A percentile compares a stretch with the other conserved stretches of the same genome.
These are phyloP conservation scores for Macadamia integrifolia DNA, from an alignment of 164 flowering plant species.

Conservation along the genomic window DNA sequence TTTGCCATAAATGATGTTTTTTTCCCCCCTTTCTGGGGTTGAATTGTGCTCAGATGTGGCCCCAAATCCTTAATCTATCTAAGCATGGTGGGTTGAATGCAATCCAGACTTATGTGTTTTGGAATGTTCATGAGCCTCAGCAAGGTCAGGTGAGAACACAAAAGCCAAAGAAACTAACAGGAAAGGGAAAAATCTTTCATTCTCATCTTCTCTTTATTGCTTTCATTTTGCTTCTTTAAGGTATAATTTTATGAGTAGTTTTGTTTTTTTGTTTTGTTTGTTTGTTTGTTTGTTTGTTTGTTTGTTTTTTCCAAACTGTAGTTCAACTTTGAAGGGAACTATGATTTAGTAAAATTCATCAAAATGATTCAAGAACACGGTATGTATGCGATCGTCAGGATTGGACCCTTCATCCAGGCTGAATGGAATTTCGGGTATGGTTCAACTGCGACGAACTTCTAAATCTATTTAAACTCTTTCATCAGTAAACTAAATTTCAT, in stretches of 20 bases:
- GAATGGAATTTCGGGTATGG: conserved; percentile 48
- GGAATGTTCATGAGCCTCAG: conserved; percentile 65
- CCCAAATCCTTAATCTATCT: conserved; percentile 33
- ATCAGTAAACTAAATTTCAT: not conserved
- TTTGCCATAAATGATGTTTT: not conserved
- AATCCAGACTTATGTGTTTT: conserved; percentile 72
- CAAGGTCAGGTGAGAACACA: conserved; percentile 40
- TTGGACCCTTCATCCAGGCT: conserved; percentile 55
- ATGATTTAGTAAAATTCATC: conserved; percentile 50
- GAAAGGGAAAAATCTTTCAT: not conserved
- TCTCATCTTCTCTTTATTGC: not conserved
- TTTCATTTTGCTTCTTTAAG: not conserved
- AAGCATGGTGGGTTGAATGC: conserved; percentile 52
- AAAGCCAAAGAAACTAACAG: no score
- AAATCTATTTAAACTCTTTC: not conserved
- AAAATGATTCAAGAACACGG: conserved; percentile 31
- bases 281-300: not conserved
- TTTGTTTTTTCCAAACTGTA: conserved; percentile 4
- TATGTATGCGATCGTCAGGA: conserved; percentile 39
- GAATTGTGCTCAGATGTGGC: conserved; percentile 37
- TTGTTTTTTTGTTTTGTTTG: no score
- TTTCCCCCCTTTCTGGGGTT: not conserved
- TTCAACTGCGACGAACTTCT: not conserved
- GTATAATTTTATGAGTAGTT: no score
- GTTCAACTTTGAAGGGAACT: conserved; percentile 44